phyloP scores from a whole-genome alignment of 1,139 yeast genomes.

The Yamadazyma membranifaciens region DNA sequence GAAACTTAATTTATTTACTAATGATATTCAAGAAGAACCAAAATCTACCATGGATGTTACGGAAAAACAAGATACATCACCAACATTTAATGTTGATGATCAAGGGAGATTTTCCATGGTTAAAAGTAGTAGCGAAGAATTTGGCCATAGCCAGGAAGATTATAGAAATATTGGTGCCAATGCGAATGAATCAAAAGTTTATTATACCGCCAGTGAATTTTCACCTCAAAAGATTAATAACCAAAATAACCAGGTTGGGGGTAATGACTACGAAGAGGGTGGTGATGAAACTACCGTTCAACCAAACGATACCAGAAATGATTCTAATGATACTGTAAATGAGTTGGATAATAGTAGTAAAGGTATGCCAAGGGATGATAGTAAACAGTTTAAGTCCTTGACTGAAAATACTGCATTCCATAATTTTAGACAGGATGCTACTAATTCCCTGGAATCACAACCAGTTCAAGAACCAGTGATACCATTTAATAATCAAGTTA shows the following conservation, averaged over 20 bases:
- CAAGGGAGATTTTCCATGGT: constrained; percentile 11
- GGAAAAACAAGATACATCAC: constrained; percentile 12
- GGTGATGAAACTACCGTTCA: constrained; percentile 1
- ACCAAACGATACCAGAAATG: not conserved
- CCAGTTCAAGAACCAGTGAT: not conserved
- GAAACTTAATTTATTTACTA: constrained; percentile 38
- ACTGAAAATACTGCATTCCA: constrained; percentile 44
- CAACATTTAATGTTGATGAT: constrained; percentile 15
- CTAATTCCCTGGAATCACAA: too few species aligned
- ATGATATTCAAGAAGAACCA: constrained; percentile 11
- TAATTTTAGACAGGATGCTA: constrained; percentile 27
- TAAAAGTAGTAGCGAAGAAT: constrained; percentile 18
- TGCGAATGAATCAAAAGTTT: constrained; percentile 22
- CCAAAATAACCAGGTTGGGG: constrained; percentile 4
- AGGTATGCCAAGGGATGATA: constrained; percentile 20
- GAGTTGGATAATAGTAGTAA: constrained; percentile 13
- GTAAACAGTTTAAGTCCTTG: constrained; percentile 28
- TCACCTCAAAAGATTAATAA: constrained; percentile 8
- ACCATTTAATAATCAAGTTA: not conserved
- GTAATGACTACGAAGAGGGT: constrained; percentile 1
- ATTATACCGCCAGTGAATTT: constrained; percentile 34
- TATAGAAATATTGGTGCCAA: constrained; percentile 23
- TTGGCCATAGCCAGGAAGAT: constrained; percentile 11
- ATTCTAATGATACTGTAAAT: constrained; percentile 12
- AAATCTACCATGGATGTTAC: constrained; percentile 7